These are phyloP conservation scores for Phaeomoniella chlamydospora DNA, from an alignment of 2,329 filamentous ascomycete species.

Conservation along the genomic window DNA sequence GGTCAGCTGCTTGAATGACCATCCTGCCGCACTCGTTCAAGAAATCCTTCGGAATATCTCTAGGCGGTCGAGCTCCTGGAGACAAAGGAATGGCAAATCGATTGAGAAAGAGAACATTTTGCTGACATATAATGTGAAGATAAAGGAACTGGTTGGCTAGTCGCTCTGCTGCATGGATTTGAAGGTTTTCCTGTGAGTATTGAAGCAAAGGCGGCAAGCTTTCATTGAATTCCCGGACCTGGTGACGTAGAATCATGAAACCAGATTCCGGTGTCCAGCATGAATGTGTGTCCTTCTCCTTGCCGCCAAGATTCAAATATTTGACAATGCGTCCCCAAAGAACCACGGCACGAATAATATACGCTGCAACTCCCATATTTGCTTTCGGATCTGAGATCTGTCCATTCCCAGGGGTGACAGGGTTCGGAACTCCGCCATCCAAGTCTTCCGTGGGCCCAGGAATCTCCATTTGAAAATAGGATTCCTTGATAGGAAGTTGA, in stretches of 20 bases:
- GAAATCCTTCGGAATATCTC: constrained; percentile 65
- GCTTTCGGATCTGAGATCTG: constrained; percentile 52
- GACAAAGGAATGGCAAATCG: constrained; percentile 65
- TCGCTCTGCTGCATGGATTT: constrained; percentile 68
- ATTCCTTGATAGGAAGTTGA: constrained; percentile 80
- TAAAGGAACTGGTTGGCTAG: constrained; percentile 87
- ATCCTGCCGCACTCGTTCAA: constrained; percentile 59
- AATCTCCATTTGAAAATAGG: constrained; percentile 81
- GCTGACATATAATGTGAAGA: constrained; percentile 77
- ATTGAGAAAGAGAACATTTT: constrained; percentile 81
- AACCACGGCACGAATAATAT: constrained; percentile 71
- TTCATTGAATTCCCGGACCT: constrained; percentile 55
- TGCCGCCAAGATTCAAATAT: constrained; percentile 82
- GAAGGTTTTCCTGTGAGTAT: constrained; percentile 70
- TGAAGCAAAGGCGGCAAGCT: constrained; percentile 56
- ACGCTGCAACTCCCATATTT: constrained; percentile 91
- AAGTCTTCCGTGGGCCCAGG: constrained; percentile 75
- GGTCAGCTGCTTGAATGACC: constrained; percentile 70
- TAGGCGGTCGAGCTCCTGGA: constrained; percentile 43
- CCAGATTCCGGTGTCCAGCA: constrained; percentile 75
- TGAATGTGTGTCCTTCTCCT: constrained; percentile 58
- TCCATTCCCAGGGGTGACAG: constrained; percentile 47
- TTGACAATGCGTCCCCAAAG: constrained; percentile 83
- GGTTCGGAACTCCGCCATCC: constrained; percentile 53
- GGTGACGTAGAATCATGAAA: constrained; percentile 55